These are phyloP conservation scores for Plectranthus barbatus DNA, from an alignment of 257 asterid genomes.

Conservation along the genomic window DNA sequence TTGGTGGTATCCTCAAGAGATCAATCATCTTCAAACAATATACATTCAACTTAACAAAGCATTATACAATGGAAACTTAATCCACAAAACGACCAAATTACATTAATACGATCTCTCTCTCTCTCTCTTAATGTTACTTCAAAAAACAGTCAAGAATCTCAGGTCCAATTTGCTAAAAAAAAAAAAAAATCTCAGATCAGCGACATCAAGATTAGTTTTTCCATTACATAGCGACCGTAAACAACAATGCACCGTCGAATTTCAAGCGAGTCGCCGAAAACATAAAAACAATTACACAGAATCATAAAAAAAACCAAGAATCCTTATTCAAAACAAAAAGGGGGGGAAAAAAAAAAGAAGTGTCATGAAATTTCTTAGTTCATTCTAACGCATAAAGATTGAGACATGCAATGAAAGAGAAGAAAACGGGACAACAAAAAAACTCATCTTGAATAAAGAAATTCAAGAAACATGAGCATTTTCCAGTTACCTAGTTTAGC, in stretches of 20 bases:
- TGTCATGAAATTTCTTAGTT: neutral
- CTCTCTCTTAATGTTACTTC: too few species aligned
- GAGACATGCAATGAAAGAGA: neutral
- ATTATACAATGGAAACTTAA: neutral
- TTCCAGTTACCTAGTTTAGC: constrained; percentile 57
- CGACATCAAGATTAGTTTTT: constrained; percentile 9
- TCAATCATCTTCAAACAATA: neutral
- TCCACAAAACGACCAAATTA: constrained; percentile 1
- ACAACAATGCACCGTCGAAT: constrained; percentile 4
- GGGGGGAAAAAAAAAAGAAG: neutral
- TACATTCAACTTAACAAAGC: neutral
- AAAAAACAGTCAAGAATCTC: constrained; percentile 1
- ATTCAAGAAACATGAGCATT: neutral
- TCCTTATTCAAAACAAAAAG: neutral
- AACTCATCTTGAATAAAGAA: too few species aligned
- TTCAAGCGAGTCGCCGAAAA: neutral
- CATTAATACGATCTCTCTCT: neutral
- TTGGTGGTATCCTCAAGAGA: neutral
- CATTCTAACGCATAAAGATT: neutral
- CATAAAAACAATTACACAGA: neutral
- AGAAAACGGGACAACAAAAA: too few species aligned
- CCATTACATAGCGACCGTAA: neutral
- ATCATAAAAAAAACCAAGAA: constrained; percentile 7
- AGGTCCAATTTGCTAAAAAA: too few species aligned
- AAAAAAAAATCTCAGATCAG: too few species aligned